These are phyloP conservation scores for Lentinula novae-zelandiae DNA, from an alignment of 1,284 basidiomycete genomes.

Conservation along the genomic window DNA sequence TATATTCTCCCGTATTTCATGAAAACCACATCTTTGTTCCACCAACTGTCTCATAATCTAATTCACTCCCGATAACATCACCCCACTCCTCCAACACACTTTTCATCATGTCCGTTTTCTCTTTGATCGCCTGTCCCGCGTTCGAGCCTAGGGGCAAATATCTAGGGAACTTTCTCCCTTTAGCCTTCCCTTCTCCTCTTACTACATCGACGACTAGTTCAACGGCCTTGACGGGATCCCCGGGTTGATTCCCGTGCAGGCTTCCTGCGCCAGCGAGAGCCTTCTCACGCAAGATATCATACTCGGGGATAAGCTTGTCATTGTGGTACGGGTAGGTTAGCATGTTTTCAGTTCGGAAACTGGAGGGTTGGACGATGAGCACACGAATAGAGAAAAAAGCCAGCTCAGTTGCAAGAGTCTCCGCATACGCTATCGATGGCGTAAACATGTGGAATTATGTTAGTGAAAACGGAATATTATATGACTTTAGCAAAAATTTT, in stretches of 20 bases:
- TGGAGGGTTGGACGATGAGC: conserved; percentile 28
- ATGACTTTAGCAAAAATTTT: not conserved
- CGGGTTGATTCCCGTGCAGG: conserved; percentile 21
- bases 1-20: not conserved
- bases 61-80: conserved; percentile 21
- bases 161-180: conserved; percentile 21
- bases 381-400: conserved; percentile 26
- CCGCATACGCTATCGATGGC: conserved; percentile 22
- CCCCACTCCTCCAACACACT: conserved; percentile 26
- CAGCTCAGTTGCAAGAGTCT: conserved; percentile 28
- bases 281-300: conserved; percentile 19
- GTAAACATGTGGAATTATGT: not conserved
- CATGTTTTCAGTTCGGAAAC: conserved; percentile 26
- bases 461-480: not conserved
- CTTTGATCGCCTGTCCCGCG: conserved; percentile 22
- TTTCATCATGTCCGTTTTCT: conserved; percentile 19
- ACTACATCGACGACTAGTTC: conserved; percentile 28
- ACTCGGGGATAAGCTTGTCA: conserved; percentile 21
- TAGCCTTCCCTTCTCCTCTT: conserved; percentile 24
- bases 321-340: conserved; percentile 15
- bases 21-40: not conserved
- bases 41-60: not conserved
- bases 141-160: conserved; percentile 27
- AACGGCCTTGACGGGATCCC: conserved; percentile 29
- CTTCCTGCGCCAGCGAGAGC: conserved; percentile 14